Conservation (phyloP, 441 rosid species). For the Geranium incanum region DNA sequence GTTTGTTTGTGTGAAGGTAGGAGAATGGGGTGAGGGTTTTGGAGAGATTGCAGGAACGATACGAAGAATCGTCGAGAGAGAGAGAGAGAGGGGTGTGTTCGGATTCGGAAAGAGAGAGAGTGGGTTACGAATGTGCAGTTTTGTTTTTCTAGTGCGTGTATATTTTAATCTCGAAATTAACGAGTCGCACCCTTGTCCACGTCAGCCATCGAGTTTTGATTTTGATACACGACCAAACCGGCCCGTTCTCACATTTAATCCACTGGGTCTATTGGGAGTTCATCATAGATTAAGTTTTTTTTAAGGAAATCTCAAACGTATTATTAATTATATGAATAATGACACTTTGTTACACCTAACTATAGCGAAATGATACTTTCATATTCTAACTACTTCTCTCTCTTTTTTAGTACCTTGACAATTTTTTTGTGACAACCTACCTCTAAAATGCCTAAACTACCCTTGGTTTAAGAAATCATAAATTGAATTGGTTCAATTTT, state of each 20-base stretch:
- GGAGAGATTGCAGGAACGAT: constrained; percentile 3
- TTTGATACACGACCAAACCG: neutral
- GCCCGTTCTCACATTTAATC: neutral
- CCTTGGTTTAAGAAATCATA: too few species aligned
- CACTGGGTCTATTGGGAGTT: too few species aligned
- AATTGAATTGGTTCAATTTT: too few species aligned
- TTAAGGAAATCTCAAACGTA: too few species aligned
- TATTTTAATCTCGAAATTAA: neutral
- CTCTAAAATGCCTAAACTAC: too few species aligned
- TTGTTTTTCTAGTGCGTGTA: neutral
- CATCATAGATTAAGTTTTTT: too few species aligned
- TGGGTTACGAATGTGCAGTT: neutral
- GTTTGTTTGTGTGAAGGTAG: neutral
- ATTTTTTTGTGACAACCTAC: too few species aligned
- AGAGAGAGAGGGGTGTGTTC: neutral
- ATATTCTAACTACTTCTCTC: too few species aligned
- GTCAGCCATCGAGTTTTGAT: neutral
- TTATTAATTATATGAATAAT: too few species aligned
- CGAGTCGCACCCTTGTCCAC: neutral
- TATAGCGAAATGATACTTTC: too few species aligned
- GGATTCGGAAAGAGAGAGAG: neutral
- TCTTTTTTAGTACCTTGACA: too few species aligned
- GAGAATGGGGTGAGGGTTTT: neutral
- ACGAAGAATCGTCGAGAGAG: constrained; percentile 5
- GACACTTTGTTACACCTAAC: too few species aligned